Conservation (phyloP, 768 basidiomycete species). For the Termitomyces sp. region DNA sequence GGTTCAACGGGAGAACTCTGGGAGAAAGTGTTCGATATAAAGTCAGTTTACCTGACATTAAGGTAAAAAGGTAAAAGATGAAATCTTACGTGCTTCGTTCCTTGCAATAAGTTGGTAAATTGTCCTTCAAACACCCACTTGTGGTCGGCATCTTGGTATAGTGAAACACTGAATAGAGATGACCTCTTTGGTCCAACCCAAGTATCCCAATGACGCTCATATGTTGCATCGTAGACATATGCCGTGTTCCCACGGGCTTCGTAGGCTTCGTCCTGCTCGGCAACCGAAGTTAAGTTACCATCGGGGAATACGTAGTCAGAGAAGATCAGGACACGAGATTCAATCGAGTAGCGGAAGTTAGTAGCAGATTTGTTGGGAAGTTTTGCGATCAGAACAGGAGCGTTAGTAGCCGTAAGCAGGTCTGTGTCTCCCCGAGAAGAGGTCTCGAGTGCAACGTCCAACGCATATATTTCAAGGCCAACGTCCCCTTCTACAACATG, state of each 20-base stretch:
- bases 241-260: slow-evolving; percentile 71
- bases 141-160: slow-evolving; percentile 41
- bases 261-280: slow-evolving; percentile 65
- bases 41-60: neutral
- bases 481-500: slow-evolving; percentile 58
- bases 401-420: slow-evolving; percentile 28
- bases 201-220: slow-evolving; percentile 73
- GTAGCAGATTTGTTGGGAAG: slow-evolving; percentile 63
- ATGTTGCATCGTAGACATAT: slow-evolving; percentile 62
- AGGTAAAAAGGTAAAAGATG: neutral
- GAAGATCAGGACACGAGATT: slow-evolving; percentile 70
- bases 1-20: slow-evolving; percentile 78
- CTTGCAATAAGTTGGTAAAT: slow-evolving; percentile 58
- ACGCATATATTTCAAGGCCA: slow-evolving; percentile 53
- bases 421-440: slow-evolving; percentile 18
- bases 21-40: neutral
- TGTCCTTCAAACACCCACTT: slow-evolving; percentile 50
- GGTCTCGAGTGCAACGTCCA: slow-evolving; percentile 45
- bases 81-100: slow-evolving; percentile 61
- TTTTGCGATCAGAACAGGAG: slow-evolving; percentile 49
- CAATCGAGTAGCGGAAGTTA: slow-evolving; percentile 64
- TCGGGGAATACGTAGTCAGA: slow-evolving; percentile 80
- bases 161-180: slow-evolving; percentile 65
- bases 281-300: slow-evolving; percentile 63
- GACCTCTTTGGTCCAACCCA: slow-evolving; percentile 72